These are phyloP conservation scores for Trametes villosa DNA, from an alignment of 768 basidiomycete genomes.

Conservation along the genomic window DNA sequence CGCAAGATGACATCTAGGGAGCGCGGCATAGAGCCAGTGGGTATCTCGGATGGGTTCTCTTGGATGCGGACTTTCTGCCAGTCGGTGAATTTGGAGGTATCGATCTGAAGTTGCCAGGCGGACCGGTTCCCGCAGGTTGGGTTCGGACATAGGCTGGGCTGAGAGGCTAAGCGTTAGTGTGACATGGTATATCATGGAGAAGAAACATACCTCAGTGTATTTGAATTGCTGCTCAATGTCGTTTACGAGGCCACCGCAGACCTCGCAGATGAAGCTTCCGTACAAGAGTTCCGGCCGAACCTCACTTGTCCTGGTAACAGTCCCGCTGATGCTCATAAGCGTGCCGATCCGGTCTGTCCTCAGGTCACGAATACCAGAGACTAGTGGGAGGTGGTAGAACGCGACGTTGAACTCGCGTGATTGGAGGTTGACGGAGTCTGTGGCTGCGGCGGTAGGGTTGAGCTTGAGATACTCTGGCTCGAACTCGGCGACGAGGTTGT, in stretches of 20 bases:
- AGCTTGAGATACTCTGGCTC: constrained; percentile 95
- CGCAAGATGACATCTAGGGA: constrained; percentile 95
- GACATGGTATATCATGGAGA: not conserved
- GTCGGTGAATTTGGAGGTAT: constrained; percentile 95
- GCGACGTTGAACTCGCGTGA: constrained; percentile 95
- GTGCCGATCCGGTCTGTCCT: constrained; percentile 94
- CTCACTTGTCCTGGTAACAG: constrained; percentile 96
- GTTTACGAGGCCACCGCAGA: constrained; percentile 82
- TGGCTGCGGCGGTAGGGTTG: constrained; percentile 86
- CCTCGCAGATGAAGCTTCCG: constrained; percentile 92
- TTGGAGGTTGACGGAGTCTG: constrained; percentile 85
- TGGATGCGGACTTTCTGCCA: constrained; percentile 99
- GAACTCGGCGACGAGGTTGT: constrained; percentile 86
- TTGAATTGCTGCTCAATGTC: constrained; percentile 99
- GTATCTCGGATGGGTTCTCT: constrained; percentile 98
- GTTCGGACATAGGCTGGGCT: constrained; percentile 96
- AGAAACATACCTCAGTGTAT: constrained; percentile 82
- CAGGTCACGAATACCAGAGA: constrained; percentile 92
- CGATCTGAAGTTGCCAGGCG: constrained; percentile 94
- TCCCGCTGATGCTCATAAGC: constrained; percentile 93
- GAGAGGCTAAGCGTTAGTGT: not conserved
- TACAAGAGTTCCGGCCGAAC: constrained; percentile 93
- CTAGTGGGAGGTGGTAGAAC: constrained; percentile 92
- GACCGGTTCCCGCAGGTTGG: constrained; percentile 88
- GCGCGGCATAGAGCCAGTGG: constrained; percentile 97